Percentiles rank a stretch among this genome's conserved stretches.
These are phyloP conservation scores for Fusarium sp. DNA, from an alignment of 2,329 filamentous ascomycete genomes.

Conservation along the genomic window DNA sequence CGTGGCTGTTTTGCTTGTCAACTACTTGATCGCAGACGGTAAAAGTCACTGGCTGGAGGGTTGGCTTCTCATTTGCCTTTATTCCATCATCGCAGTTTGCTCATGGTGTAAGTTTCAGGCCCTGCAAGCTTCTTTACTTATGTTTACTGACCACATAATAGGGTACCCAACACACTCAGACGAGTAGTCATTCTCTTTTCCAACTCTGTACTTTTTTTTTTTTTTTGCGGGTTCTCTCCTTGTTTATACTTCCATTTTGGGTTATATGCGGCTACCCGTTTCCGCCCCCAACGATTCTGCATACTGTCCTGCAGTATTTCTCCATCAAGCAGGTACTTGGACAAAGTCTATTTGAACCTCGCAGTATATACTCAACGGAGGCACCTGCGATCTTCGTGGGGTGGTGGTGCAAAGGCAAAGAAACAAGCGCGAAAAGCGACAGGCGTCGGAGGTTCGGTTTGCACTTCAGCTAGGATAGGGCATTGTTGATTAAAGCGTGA, in stretches of 20 bases:
- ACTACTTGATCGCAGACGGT: conserved; percentile 86
- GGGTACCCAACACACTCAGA: conserved; percentile 37
- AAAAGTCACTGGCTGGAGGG: conserved; percentile 87
- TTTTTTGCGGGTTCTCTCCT: background rate
- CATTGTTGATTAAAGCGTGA: conserved; percentile 1
- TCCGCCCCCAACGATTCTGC: background rate
- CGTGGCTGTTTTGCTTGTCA: conserved; percentile 84
- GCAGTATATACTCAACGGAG: background rate
- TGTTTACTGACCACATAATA: conserved; percentile 20
- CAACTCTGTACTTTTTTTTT: background rate
- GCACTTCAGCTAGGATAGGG: background rate
- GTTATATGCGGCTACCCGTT: background rate
- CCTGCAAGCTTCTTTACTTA: background rate
- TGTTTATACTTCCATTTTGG: background rate
- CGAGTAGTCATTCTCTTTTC: background rate
- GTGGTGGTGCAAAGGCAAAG: background rate
- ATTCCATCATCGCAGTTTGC: conserved; percentile 80
- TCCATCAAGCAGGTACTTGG: background rate
- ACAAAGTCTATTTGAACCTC: conserved; percentile 3
- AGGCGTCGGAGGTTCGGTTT: conserved; percentile 12
- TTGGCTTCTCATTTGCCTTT: conserved; percentile 78
- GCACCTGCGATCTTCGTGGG: background rate
- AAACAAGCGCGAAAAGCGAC: conserved; percentile 1
- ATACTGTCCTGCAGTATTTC: background rate
- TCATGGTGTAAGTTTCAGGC: conserved; percentile 66